These are phyloP conservation scores for Glycyrrhiza uralensis DNA, from an alignment of 306 rosid genomes.

Conservation along the genomic window DNA sequence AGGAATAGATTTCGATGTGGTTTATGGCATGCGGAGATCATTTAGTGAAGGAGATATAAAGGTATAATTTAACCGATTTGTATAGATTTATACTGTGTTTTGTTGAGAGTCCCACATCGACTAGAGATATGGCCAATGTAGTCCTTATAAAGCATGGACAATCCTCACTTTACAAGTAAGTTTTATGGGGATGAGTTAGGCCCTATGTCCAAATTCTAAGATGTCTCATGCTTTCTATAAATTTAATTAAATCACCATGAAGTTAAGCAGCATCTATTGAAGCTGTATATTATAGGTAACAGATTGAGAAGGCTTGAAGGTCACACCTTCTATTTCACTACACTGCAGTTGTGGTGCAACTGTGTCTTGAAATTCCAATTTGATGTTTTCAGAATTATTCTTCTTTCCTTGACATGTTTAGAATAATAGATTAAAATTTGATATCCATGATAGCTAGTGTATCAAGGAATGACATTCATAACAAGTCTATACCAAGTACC, in stretches of 20 bases:
- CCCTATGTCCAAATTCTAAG: too few relatives aligned
- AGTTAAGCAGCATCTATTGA: neutral
- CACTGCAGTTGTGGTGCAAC: neutral
- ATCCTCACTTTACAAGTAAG: too few relatives aligned
- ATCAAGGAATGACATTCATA: neutral
- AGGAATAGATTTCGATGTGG: conserved; percentile 62
- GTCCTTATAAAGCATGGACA: too few relatives aligned
- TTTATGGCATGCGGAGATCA: conserved; percentile 81
- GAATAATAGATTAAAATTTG: neutral
- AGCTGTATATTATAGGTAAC: conserved; percentile 1
- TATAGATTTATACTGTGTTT: neutral
- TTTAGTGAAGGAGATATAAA: conserved; percentile 93
- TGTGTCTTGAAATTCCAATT: neutral
- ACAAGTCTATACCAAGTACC: too few relatives aligned
- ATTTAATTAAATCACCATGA: conserved; percentile 1
- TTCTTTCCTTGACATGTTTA: neutral
- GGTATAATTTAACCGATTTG: conserved; percentile 47
- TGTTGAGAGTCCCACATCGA: too few relatives aligned
- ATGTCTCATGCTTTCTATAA: conserved; percentile 1
- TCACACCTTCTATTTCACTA: conserved; percentile 1
- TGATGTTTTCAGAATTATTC: neutral
- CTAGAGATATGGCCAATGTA: too few relatives aligned
- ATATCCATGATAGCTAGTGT: neutral
- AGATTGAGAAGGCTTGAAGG: neutral
- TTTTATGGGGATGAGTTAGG: too few relatives aligned